phyloP scores from a whole-genome alignment of 208 protist genomes.

The Novymonas esmeraldas region DNA sequence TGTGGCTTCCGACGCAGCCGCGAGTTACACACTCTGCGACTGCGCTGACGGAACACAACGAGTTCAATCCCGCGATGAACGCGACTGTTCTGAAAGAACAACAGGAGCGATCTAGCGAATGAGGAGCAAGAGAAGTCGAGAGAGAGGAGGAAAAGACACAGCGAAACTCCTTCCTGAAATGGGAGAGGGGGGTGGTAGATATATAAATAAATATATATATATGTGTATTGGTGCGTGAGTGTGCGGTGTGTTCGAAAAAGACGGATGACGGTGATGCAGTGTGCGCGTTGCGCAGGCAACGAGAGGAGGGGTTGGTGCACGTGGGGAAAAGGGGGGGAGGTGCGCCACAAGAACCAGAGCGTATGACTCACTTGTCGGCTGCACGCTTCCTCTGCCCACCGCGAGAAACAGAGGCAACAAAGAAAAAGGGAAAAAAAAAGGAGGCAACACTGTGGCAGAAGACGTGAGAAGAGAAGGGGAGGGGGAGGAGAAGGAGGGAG shows the following conservation, averaged over 20 bases:
- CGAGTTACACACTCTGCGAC: too few relatives aligned
- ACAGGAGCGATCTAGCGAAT: neutral
- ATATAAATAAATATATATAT: neutral
- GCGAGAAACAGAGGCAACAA: neutral
- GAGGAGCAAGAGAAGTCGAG: neutral
- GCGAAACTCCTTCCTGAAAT: neutral
- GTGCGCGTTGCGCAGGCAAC: neutral
- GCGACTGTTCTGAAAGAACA: too few relatives aligned
- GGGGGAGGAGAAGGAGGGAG: neutral
- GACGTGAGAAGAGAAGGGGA: neutral
- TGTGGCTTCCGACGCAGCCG: too few relatives aligned
- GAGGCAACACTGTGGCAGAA: neutral
- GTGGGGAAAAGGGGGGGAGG: neutral
- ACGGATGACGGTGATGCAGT: neutral
- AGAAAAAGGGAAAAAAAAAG: neutral
- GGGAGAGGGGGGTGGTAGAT: neutral
- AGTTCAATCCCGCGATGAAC: too few relatives aligned
- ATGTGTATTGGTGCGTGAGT: neutral
- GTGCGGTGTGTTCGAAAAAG: neutral
- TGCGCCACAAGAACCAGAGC: neutral
- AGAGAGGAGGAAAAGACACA: neutral
- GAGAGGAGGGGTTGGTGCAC: too few relatives aligned
- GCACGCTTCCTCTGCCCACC: neutral
- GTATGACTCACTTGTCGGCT: too few relatives aligned
- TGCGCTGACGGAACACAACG: too few relatives aligned